Evolutionary conservation across 352 stramenopile genomes (phyloP).

Genomic region (Thalassiosira ordinaria): DNA sequence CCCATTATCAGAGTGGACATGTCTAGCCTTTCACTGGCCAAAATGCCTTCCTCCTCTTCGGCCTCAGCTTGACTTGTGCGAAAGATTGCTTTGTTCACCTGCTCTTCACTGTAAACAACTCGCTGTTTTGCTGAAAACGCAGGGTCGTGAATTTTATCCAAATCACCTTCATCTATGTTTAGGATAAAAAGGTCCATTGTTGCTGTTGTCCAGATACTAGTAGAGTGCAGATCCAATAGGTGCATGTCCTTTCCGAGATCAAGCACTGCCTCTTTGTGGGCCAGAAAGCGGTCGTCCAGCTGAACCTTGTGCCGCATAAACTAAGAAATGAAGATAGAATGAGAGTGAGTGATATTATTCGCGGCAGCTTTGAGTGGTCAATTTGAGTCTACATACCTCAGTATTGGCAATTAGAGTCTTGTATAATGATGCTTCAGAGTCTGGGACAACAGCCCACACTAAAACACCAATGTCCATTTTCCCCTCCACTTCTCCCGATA

Average conservation of each 20-base stretch:
- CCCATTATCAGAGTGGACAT: constrained; percentile 22
- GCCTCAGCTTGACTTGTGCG: constrained; percentile 18
- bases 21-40: constrained; percentile 14
- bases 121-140: constrained; percentile 29
- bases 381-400: too few species aligned
- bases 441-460: constrained; percentile 24
- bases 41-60: constrained; percentile 30
- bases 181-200: constrained; percentile 37
- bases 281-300: constrained; percentile 31
- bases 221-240: constrained; percentile 39
- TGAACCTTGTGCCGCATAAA: constrained; percentile 40
- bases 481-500: constrained; percentile 39
- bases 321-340: too few species aligned
- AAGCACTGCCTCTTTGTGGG: constrained; percentile 23
- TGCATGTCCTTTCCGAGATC: constrained; percentile 47
- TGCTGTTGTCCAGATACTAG: constrained; percentile 43
- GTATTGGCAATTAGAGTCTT: constrained; percentile 34
- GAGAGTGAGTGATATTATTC: too few species aligned
- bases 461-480: constrained; percentile 27
- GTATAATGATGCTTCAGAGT: constrained; percentile 31
- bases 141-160: constrained; percentile 20
- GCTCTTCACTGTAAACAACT: constrained; percentile 33
- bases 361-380: too few species aligned
- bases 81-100: constrained; percentile 41
- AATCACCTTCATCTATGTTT: constrained; percentile 40